phyloP scores from a whole-genome alignment of 305 asterid species.

The Petunia hybrid region DNA sequence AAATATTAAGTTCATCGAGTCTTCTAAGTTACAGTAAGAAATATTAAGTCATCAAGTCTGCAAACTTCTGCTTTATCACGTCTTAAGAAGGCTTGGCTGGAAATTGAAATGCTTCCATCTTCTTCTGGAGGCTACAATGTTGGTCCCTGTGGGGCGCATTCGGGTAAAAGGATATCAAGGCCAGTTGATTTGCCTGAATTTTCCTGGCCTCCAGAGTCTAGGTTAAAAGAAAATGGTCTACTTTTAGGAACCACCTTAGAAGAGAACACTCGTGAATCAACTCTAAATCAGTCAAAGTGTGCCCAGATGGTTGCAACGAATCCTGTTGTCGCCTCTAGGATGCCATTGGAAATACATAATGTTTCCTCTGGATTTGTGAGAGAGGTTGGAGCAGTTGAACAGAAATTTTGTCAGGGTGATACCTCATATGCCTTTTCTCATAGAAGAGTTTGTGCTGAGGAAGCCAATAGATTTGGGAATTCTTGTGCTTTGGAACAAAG shows the following conservation, averaged over 20 bases:
- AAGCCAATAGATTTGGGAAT: conserved; percentile 24
- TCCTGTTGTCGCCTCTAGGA: conserved; percentile 5
- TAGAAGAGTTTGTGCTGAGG: conserved; percentile 16
- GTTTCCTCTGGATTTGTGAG: conserved; percentile 30
- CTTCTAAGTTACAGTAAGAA: no score
- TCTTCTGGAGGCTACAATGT: conserved; percentile 12
- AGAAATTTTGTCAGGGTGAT: conserved; percentile 27
- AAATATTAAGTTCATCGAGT: neutral
- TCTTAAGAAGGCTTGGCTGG: conserved; percentile 30
- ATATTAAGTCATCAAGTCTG: neutral
- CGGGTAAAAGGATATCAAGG: conserved; percentile 23
- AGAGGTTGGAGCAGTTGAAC: conserved; percentile 33
- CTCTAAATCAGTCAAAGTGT: conserved; percentile 3
- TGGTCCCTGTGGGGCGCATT: neutral
- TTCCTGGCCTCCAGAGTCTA: conserved; percentile 24
- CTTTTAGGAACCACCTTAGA: neutral
- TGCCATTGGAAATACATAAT: conserved; percentile 27
- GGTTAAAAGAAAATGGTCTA: conserved; percentile 3
- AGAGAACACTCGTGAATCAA: conserved; percentile 5
- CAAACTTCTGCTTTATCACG: neutral
- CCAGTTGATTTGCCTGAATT: conserved; percentile 25
- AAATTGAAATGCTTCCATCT: conserved; percentile 28
- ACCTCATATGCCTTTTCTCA: neutral
- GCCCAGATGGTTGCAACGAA: neutral
- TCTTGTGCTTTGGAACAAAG: conserved; percentile 22